Percentiles rank a stretch among this genome's conserved stretches.
phyloP scores from a whole-genome alignment of 768 basidiomycete species.

The Pulveroboletus sp. region DNA sequence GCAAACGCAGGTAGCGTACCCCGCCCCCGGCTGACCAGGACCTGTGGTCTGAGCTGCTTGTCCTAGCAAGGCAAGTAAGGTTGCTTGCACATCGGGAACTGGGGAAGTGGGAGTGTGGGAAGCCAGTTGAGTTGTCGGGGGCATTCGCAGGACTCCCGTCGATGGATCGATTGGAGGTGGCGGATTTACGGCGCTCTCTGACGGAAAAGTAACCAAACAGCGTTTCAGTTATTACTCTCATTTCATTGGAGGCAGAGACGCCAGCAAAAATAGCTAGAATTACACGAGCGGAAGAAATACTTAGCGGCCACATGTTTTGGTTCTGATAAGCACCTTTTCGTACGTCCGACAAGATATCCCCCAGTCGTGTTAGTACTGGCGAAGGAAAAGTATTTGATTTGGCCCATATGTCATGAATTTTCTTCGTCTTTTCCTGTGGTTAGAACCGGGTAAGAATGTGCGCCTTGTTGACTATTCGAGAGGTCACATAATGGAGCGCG shows the following conservation, averaged over 20 bases:
- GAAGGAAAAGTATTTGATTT: conserved; percentile 87
- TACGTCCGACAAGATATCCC: conserved; percentile 59
- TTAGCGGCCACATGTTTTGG: conserved; percentile 68
- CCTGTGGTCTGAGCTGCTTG: conserved; percentile 52
- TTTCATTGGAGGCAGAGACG: conserved; percentile 39
- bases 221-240: conserved; percentile 67
- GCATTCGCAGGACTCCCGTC: conserved; percentile 26
- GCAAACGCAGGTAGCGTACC: conserved; percentile 33
- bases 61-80: conserved; percentile 64
- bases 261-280: conserved; percentile 53
- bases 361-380: conserved; percentile 65
- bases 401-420: conserved; percentile 96
- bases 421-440: conserved; percentile 90
- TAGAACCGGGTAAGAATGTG: conserved; percentile 32
- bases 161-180: conserved; percentile 36
- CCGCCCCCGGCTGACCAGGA: conserved; percentile 21
- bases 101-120: conserved; percentile 24
- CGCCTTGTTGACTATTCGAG: conserved; percentile 39
- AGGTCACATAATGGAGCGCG: conserved; percentile 30
- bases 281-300: conserved; percentile 66
- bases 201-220: conserved; percentile 51
- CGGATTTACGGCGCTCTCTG: conserved; percentile 45
- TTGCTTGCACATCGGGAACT: conserved; percentile 47
- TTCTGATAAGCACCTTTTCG: conserved; percentile 87
- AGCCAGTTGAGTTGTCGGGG: conserved; percentile 25